These are phyloP conservation scores for Paramecium primaurelia DNA, from an alignment of 73 alveolate species.

Conservation along the genomic window DNA sequence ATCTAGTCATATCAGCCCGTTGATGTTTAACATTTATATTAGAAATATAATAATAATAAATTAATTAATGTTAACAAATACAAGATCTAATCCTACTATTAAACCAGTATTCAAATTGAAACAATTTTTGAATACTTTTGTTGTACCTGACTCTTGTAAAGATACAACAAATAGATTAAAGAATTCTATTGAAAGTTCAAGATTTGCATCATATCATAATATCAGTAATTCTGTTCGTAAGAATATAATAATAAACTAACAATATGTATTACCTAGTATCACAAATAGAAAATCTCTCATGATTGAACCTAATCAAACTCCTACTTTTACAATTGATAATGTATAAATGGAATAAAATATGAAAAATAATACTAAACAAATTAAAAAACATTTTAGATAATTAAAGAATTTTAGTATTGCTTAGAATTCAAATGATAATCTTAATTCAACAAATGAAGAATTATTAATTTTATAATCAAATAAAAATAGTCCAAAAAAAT, in stretches of 20 bases:
- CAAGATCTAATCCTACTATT: not conserved
- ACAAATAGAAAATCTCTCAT: not conserved
- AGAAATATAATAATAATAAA: not conserved
- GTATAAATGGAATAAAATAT: not conserved
- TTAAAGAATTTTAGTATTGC: not conserved
- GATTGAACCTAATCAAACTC: not conserved
- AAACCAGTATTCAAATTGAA: not conserved
- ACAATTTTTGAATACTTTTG: not conserved
- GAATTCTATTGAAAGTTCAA: not conserved
- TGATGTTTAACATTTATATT: not conserved
- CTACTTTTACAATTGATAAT: not conserved
- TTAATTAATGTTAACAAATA: not conserved
- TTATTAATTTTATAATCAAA: not conserved
- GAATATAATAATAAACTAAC: not conserved
- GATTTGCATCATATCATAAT: not conserved
- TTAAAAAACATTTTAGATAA: not conserved
- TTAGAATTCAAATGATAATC: not conserved
- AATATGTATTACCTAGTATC: not conserved
- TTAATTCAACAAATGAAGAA: not conserved
- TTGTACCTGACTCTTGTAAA: not conserved
- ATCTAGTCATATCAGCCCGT: conserved; percentile 79
- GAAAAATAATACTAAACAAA: not conserved
- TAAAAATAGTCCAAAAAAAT: not conserved
- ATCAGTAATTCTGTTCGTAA: not conserved
- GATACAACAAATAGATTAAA: not conserved